Evolutionary conservation across 495 filamentous ascomycete genomes (phyloP).

Genomic region (Penicillium odoratum): DNA sequence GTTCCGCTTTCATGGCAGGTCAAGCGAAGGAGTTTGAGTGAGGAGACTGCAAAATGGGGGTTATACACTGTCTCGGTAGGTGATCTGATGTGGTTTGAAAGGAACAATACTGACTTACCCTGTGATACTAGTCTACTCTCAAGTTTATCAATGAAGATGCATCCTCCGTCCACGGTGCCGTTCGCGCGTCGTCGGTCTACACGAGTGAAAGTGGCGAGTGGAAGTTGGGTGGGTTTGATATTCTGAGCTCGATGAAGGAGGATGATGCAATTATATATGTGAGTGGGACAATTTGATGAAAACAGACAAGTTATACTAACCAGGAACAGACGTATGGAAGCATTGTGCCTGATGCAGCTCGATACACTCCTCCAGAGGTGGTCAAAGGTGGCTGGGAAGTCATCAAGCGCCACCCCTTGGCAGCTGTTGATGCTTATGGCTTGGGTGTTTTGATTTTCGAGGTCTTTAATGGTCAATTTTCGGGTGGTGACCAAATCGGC

Average conservation of each 20-base stretch:
- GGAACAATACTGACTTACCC: not conserved
- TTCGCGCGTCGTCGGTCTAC: conserved; percentile 83
- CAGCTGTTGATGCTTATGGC: conserved; percentile 82
- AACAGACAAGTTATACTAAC: conserved; percentile 11
- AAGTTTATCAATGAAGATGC: conserved; percentile 97
- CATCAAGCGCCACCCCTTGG: conserved; percentile 77
- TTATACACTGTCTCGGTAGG: conserved; percentile 77
- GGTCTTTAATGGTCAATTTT: conserved; percentile 82
- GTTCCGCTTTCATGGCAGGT: conserved; percentile 83
- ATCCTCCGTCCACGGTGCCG: conserved; percentile 80
- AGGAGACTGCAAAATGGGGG: conserved; percentile 95
- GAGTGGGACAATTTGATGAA: conserved; percentile 20
- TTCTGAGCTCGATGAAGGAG: conserved; percentile 92
- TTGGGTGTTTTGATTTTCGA: conserved; percentile 85
- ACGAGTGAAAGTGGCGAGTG: conserved; percentile 95
- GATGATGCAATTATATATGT: conserved; percentile 92
- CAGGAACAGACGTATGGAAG: conserved; percentile 72
- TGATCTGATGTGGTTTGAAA: not conserved
- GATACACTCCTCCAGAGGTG: conserved; percentile 85
- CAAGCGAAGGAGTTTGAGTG: conserved; percentile 75
- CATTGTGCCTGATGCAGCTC: conserved; percentile 75
- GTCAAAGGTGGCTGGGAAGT: conserved; percentile 83
- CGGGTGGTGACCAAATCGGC: conserved; percentile 69
- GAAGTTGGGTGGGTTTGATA: conserved; percentile 92
- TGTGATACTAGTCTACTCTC: conserved; percentile 65